Conservation (phyloP, 192 early-diverging fungal species). For the Entrophospora sp. region DNA sequence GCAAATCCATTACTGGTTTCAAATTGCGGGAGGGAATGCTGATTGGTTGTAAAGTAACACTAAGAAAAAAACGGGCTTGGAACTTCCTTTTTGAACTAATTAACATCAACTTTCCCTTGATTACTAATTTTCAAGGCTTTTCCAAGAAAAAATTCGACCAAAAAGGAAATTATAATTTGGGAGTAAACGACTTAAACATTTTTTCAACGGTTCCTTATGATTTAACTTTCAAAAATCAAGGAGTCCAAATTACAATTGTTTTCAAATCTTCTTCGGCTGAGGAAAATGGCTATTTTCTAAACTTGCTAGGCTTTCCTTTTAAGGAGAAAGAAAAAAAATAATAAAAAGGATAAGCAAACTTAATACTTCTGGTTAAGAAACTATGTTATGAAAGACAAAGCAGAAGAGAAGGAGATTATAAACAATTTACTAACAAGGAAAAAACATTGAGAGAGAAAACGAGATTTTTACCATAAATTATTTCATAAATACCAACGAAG, state of each 20-base stretch:
- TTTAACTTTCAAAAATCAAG: slow-evolving; percentile 10
- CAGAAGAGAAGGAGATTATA: background rate
- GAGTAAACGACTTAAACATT: background rate
- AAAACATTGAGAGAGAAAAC: no score
- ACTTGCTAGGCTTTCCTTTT: background rate
- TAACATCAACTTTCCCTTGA: background rate
- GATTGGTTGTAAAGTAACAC: no score
- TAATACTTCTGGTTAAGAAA: background rate
- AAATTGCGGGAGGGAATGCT: no score
- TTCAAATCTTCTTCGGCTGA: background rate
- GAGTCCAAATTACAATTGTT: slow-evolving; percentile 1
- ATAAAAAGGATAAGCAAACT: background rate
- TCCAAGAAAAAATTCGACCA: background rate
- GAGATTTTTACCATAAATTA: no score
- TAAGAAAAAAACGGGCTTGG: no score
- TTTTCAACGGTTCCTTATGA: slow-evolving; percentile 3
- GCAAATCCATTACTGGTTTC: no score
- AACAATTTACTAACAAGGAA: no score
- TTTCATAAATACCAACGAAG: background rate
- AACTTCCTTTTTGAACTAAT: slow-evolving; percentile 1
- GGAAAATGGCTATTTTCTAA: background rate
- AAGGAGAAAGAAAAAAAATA: background rate
- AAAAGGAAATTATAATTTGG: background rate
- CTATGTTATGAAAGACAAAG: no score
- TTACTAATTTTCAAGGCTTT: background rate